A percentile compares a stretch with the other conserved stretches of the same genome.
phyloP scores from a whole-genome alignment of 2,329 filamentous ascomycete species.

The Penicillium sp. region DNA sequence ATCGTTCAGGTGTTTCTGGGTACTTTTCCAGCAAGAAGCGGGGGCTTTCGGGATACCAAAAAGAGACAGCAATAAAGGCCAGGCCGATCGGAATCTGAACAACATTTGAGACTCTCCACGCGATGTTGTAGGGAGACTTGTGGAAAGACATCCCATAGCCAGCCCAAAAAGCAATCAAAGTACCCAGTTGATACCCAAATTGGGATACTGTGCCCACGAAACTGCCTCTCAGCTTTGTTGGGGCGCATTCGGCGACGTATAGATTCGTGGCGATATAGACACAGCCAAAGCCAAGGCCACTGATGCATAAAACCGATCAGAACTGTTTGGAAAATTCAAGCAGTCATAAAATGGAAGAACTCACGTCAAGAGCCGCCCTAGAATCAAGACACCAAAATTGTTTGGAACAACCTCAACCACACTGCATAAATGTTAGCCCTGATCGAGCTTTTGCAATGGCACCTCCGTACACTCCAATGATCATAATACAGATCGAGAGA shows the following conservation, averaged over 20 bases:
- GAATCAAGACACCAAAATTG: slow-evolving; percentile 41
- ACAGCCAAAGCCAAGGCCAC: slow-evolving; percentile 43
- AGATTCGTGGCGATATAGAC: slow-evolving; percentile 45
- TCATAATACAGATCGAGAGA: slow-evolving; percentile 41
- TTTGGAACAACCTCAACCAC: slow-evolving; percentile 44
- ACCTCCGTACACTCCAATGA: slow-evolving; percentile 36
- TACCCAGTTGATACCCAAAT: slow-evolving; percentile 41
- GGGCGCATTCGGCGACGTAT: slow-evolving; percentile 45
- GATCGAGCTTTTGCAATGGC: not conserved
- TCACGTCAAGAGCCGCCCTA: slow-evolving; percentile 42
- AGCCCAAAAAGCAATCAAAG: slow-evolving; percentile 46
- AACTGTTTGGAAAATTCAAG: not conserved
- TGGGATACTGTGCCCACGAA: slow-evolving; percentile 39
- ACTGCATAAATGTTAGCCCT: slow-evolving; percentile 19
- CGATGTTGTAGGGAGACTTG: slow-evolving; percentile 42
- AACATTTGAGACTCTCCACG: slow-evolving; percentile 44
- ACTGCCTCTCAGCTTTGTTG: slow-evolving; percentile 39
- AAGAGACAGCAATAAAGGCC: slow-evolving; percentile 35
- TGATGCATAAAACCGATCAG: slow-evolving; percentile 6
- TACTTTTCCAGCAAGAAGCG: slow-evolving; percentile 38
- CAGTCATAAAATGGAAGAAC: slow-evolving; percentile 2
- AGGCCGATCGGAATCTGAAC: slow-evolving; percentile 45
- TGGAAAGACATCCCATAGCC: slow-evolving; percentile 47
- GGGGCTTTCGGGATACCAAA: slow-evolving; percentile 41
- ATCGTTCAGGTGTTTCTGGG: slow-evolving; percentile 32